phyloP scores from a whole-genome alignment of 2,329 filamentous ascomycete genomes.

The Xylaria sp. region DNA sequence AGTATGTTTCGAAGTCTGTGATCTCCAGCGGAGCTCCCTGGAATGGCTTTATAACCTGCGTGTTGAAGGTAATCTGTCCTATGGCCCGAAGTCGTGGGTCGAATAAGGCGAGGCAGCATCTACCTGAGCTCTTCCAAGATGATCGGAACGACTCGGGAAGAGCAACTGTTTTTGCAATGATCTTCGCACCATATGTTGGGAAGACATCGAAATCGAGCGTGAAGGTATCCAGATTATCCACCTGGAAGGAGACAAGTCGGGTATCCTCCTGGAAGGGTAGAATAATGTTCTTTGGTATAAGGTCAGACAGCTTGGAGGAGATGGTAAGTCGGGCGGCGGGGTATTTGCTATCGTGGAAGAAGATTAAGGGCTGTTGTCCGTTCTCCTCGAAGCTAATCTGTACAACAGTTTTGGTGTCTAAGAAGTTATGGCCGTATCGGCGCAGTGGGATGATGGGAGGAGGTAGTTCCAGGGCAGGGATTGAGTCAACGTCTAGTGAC shows the following conservation, averaged over 20 bases:
- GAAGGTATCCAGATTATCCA: constrained; percentile 92
- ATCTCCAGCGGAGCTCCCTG: constrained; percentile 92
- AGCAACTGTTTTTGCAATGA: constrained; percentile 95
- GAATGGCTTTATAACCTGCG: constrained; percentile 97
- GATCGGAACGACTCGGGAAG: constrained; percentile 87
- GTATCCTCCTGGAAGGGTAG: constrained; percentile 97
- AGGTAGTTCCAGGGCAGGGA: constrained; percentile 89
- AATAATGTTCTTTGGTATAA: constrained; percentile 96
- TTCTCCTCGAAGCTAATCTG: constrained; percentile 88
- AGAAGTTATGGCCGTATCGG: constrained; percentile 96
- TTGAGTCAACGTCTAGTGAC: constrained; percentile 83
- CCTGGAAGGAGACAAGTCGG: constrained; percentile 92
- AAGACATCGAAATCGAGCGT: constrained; percentile 97
- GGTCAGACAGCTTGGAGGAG: constrained; percentile 93
- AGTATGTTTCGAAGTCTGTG: constrained; percentile 98
- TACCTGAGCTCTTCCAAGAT: constrained; percentile 77
- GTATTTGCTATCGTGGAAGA: constrained; percentile 97
- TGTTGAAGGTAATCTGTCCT: constrained; percentile 92
- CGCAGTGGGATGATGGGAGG: constrained; percentile 95
- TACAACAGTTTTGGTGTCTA: constrained; percentile 96
- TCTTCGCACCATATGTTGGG: constrained; percentile 95
- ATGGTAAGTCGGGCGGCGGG: constrained; percentile 94
- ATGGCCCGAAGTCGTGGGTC: constrained; percentile 92
- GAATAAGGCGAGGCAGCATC: constrained; percentile 88
- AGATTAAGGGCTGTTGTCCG: constrained; percentile 81